A percentile compares a stretch with the other conserved stretches of the same genome.
Evolutionary conservation across 2,329 filamentous ascomycete species (phyloP).

Genomic region (Penicillium sp.): DNA sequence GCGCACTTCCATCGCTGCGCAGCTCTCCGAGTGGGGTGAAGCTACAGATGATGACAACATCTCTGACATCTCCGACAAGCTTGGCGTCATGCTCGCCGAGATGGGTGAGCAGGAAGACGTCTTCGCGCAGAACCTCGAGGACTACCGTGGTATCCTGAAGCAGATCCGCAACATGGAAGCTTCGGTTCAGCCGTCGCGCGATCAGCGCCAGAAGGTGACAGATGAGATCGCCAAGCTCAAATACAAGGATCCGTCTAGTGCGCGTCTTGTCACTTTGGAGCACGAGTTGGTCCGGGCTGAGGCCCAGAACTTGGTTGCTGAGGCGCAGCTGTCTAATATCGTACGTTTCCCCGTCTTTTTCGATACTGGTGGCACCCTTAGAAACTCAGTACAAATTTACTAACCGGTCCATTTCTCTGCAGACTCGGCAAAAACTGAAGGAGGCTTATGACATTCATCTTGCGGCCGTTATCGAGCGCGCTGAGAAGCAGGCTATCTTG

Average conservation of each 20-base stretch:
- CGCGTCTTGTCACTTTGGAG: constrained; percentile 80
- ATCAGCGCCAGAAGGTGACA: constrained; percentile 81
- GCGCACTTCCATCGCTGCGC: constrained; percentile 78
- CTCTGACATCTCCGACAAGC: constrained; percentile 90
- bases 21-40: constrained; percentile 97
- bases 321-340: constrained; percentile 93
- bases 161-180: constrained; percentile 93
- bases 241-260: constrained; percentile 84
- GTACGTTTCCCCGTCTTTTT: constrained; percentile 55
- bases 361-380: background rate
- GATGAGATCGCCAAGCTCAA: constrained; percentile 93
- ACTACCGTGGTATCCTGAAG: constrained; percentile 80
- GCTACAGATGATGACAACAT: constrained; percentile 83
- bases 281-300: constrained; percentile 96
- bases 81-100: constrained; percentile 88
- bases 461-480: constrained; percentile 87
- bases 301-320: constrained; percentile 92
- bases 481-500: constrained; percentile 94
- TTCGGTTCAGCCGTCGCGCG: constrained; percentile 89
- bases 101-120: constrained; percentile 90
- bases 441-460: constrained; percentile 90
- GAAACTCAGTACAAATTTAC: background rate
- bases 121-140: constrained; percentile 85
- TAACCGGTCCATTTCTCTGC: constrained; percentile 8
- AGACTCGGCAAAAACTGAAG: constrained; percentile 96